These are phyloP conservation scores for Talaromyces sp. DNA, from an alignment of 2,329 filamentous ascomycete genomes.

Conservation along the genomic window DNA sequence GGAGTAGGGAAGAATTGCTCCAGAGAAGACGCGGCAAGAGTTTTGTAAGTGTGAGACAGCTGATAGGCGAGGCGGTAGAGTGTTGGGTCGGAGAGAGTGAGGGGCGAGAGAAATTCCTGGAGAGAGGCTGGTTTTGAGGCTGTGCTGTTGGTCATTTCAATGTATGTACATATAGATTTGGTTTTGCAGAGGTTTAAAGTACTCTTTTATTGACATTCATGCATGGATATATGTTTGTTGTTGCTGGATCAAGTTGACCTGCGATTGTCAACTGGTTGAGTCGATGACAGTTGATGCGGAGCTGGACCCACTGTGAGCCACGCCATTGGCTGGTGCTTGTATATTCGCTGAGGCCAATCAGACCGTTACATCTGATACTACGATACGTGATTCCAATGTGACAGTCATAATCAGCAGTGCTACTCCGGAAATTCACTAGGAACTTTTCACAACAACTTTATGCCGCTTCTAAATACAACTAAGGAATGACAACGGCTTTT, in stretches of 20 bases:
- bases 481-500: not conserved
- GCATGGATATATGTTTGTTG: not conserved
- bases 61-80: conserved; percentile 32
- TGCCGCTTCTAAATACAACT: not conserved
- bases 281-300: not conserved
- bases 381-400: too few relatives aligned
- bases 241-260: too few relatives aligned
- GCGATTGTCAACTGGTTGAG: too few relatives aligned
- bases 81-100: conserved; percentile 6
- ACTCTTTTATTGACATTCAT: not conserved
- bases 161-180: not conserved
- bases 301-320: not conserved
- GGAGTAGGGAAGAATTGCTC: conserved; percentile 39
- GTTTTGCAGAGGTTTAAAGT: too few relatives aligned
- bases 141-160: not conserved
- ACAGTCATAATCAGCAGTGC: too few relatives aligned
- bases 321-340: not conserved
- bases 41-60: conserved; percentile 29
- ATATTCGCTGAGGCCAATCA: not conserved
- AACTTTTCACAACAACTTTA: too few relatives aligned
- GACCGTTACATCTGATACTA: not conserved
- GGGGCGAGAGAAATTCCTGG: conserved; percentile 5
- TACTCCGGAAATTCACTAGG: too few relatives aligned
- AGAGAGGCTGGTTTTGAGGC: not conserved
- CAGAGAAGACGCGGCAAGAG: conserved; percentile 29